These are phyloP conservation scores for Entomortierella lignicola DNA, from an alignment of 192 early-diverging fungal species.

Conservation along the genomic window DNA sequence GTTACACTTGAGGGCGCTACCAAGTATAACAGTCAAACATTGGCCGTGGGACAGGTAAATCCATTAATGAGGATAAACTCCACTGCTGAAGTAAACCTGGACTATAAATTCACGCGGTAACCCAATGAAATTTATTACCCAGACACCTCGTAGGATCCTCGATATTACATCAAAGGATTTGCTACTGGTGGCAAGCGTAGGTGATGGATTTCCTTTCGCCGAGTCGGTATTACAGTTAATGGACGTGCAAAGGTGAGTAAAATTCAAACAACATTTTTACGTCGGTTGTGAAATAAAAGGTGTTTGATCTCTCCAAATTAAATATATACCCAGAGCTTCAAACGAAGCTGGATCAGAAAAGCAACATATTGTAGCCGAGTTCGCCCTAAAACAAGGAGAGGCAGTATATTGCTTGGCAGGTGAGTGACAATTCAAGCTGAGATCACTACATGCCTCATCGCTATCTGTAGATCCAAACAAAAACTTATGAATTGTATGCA, in stretches of 20 bases:
- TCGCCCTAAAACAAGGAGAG: conserved; percentile 29
- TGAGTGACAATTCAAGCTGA: conserved; percentile 1
- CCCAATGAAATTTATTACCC: neutral
- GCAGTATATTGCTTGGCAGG: conserved; percentile 28
- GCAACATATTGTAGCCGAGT: conserved; percentile 29
- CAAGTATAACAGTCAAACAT: conserved; percentile 18
- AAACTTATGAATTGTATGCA: neutral
- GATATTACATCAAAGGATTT: conserved; percentile 32
- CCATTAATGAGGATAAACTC: too few species aligned
- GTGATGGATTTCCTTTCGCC: conserved; percentile 32
- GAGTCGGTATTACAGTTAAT: conserved; percentile 23
- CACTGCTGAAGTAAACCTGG: too few species aligned
- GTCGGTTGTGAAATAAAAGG: too few species aligned
- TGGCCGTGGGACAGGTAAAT: conserved; percentile 25
- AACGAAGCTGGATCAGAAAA: conserved; percentile 11
- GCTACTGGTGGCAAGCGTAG: conserved; percentile 23
- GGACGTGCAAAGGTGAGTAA: conserved; percentile 25
- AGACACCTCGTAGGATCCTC: conserved; percentile 46
- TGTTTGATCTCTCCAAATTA: too few species aligned
- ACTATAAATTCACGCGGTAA: too few species aligned
- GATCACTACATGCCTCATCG: neutral
- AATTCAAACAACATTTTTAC: neutral
- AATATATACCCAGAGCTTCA: conserved; percentile 7
- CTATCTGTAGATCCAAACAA: neutral
- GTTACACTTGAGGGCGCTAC: conserved; percentile 12